These are phyloP conservation scores for Lactuca saligna DNA, from an alignment of 129 eudicot genomes.

Conservation along the genomic window DNA sequence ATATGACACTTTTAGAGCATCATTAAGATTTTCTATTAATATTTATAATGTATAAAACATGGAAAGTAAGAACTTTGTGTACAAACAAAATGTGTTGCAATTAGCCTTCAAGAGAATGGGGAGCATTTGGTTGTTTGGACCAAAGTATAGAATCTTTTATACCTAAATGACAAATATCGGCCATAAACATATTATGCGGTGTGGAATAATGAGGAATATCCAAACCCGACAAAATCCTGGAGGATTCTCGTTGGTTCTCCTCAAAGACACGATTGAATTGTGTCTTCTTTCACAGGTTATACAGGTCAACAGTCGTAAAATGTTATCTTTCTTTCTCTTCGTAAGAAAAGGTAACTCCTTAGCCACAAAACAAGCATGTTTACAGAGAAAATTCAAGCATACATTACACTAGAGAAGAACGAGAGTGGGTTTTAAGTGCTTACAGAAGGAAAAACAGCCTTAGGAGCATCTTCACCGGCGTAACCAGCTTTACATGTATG, in stretches of 20 bases:
- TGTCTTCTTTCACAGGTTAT: not conserved
- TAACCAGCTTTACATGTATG: constrained; percentile 99
- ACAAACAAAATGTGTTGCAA: constrained; percentile 2
- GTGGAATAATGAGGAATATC: not conserved
- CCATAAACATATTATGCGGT: not conserved
- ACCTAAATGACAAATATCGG: not conserved
- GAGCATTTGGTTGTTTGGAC: constrained; percentile 6
- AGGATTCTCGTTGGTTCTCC: not conserved
- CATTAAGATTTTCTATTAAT: not conserved
- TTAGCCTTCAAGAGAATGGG: not conserved
- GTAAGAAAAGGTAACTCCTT: not conserved
- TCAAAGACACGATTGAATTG: not conserved
- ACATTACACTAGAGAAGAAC: not conserved
- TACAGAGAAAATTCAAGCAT: not conserved
- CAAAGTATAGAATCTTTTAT: not conserved
- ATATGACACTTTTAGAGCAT: not conserved
- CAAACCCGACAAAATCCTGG: not conserved
- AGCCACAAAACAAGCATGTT: not conserved
- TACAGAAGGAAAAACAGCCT: constrained; percentile 95
- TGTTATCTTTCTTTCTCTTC: not conserved
- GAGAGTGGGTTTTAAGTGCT: constrained; percentile 17
- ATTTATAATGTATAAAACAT: not conserved
- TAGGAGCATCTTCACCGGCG: constrained; percentile 97
- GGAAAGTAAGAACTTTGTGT: not conserved
- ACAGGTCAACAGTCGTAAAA: not conserved